Base-by-base conservation (phyloP, 805 yeast species). In the Schizosaccharomyces cryophilus region DNA sequence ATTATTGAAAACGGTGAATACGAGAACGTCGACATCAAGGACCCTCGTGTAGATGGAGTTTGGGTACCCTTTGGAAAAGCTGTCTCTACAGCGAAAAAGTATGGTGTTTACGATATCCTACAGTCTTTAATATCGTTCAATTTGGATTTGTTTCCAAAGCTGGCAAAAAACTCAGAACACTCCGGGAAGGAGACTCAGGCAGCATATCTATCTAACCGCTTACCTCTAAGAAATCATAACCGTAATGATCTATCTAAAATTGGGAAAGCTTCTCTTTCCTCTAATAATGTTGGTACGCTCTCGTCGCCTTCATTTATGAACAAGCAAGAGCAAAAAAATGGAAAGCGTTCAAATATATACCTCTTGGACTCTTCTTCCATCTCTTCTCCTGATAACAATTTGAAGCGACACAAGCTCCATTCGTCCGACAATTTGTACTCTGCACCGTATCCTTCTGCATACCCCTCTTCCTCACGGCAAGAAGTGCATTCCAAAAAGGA, bases 11-110 rank as follows among this genome's bases (percentile, higher is more conserved):
- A 80, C 5, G 83, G 84, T n/a, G 73, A 72, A 42, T 83, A 80
- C 67, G 88, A 83, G 66, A 82, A 82, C 66, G 82, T 82, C 30
- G 85, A 82, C 69, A 86, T 86, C 42, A 87, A 86, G 0, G 79
- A 81, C 64, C 86, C 85, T n/a, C 80, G 80, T 66, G 81, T 80
- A 69, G 86, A 82, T 68, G 89, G 88, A 9, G 83, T 84, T 13
- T 83, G 88, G 87, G 74, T 82, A 54, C 85, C 88, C 4, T 77
- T 76, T 65, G 81, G 77, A 61, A 70, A 80, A 42, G 84, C 83
- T 0, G 73, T 77, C 13, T n/a, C 29, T 3, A 30, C 42, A 70
- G 81, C 84, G 61, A 78, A 76, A 64, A 76, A 83, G 64, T 83
- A 80, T 70, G 78, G 79, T 26, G 80, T 81, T 24, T 76, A 74